Evolutionary conservation across 805 yeast genomes (phyloP), one percentile per base, ranked within the genome.

Genomic region (Ogataea philodendri): DNA sequence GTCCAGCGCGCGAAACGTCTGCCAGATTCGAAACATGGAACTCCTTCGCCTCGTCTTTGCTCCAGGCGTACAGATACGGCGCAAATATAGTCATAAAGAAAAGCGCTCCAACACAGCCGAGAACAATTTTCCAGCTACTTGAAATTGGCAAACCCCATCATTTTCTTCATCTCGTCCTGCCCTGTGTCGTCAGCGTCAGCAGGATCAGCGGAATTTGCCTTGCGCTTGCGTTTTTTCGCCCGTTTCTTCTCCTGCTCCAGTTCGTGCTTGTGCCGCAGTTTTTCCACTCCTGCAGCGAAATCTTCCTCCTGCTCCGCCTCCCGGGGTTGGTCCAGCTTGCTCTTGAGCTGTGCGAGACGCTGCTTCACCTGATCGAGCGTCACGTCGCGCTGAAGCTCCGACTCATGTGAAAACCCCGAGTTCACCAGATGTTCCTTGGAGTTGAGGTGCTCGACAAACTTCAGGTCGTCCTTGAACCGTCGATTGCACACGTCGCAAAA

Each of bases 371-470:
- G 73, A 9, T 69, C 72, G 5, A 73, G 44, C 0, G 76, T 66
- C 1, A 79, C 69, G 3, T 60, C 60, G 25, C 63, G 68, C 19
- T 59, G 58, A 5, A 39, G 31, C 22, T 43, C 39, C 7, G 35
- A 30, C 4, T 47, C 50, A 17, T 40, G 35, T 5, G 37, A 38
- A 26, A 59, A 49, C 2, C 59, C 71, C 38, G 70, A 67, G 39
- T 65, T 69, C 4, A 62, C 55, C 24, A 70, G 52, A 59, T 84
- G 97, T 42, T 72, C 80, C 22, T 78, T 78, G 22, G 87, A 77
- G 52, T 85, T 87, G 52, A 86, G 65, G 62, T 93, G 97, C 54
- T 89, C 94, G 3, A 86, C 69, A 55, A 79, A 78, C 43, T 87
- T 83, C 47, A 87, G 62, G 38, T 84, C 82, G 55, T 93, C 97